Conservation (phyloP, 257 asterid genomes). For the Petunia axillaris region DNA sequence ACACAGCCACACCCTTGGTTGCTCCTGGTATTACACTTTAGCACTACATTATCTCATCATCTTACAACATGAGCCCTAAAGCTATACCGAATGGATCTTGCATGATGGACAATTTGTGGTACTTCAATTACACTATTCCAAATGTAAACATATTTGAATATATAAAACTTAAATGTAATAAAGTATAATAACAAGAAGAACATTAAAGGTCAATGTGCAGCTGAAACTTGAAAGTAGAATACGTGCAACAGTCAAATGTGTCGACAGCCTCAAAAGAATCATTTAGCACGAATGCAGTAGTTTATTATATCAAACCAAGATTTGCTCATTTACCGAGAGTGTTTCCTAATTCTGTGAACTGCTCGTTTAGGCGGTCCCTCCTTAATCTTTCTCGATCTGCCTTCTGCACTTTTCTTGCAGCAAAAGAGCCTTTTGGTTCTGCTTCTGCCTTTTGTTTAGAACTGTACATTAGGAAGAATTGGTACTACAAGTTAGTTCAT, state of each 20-base stretch:
- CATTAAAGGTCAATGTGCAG: constrained; percentile 12
- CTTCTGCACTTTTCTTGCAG: constrained; percentile 89
- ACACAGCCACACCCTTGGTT: too few species aligned
- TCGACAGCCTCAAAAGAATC: not conserved
- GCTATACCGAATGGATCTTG: not conserved
- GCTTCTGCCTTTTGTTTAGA: constrained; percentile 60
- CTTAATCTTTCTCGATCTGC: constrained; percentile 97
- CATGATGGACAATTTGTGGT: not conserved
- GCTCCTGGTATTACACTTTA: not conserved
- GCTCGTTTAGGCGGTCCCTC: constrained; percentile 97
- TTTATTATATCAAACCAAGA: constrained; percentile 13
- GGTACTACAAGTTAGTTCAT: constrained; percentile 3
- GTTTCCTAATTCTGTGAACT: constrained; percentile 81
- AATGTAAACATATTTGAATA: not conserved
- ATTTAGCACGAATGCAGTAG: not conserved
- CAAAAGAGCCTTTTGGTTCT: constrained; percentile 60
- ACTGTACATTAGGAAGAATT: constrained; percentile 17
- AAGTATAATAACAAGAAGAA: constrained; percentile 5
- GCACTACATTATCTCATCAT: not conserved
- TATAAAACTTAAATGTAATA: not conserved
- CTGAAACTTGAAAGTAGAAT: constrained; percentile 3
- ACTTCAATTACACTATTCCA: not conserved
- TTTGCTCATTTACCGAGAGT: constrained; percentile 65
- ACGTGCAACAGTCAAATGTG: constrained; percentile 6
- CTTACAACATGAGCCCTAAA: not conserved